Conservation (phyloP, 2,329 filamentous ascomycete genomes). For the Blastomyces gilchristii region DNA sequence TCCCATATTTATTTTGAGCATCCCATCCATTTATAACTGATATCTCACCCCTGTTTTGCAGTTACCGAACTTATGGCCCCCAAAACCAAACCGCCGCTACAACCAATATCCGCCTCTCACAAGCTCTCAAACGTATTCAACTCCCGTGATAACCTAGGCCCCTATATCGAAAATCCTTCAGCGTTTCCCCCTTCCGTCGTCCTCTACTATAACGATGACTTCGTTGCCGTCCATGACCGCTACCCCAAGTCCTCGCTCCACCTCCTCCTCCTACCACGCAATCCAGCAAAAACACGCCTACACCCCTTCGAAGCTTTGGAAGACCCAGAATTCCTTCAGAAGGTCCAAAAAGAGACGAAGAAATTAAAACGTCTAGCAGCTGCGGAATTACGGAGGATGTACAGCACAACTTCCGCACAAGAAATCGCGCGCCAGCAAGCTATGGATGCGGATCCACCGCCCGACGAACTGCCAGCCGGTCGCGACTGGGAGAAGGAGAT, state of each 20-base stretch:
- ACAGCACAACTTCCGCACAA: conserved; percentile 51
- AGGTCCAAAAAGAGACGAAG: conserved; percentile 51
- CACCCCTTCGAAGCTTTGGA: conserved; percentile 73
- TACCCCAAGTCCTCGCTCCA: conserved; percentile 83
- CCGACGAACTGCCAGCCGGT: conserved; percentile 53
- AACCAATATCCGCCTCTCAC: conserved; percentile 1
- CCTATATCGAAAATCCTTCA: conserved; percentile 56
- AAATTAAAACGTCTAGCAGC: conserved; percentile 58
- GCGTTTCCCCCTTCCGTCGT: conserved; percentile 50
- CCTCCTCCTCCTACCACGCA: conserved; percentile 75
- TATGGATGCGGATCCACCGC: conserved; percentile 45
- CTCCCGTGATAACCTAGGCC: conserved; percentile 51
- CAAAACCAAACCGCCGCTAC: conserved; percentile 13
- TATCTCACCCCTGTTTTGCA: conserved; percentile 10
- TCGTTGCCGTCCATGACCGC: conserved; percentile 68
- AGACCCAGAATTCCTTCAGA: conserved; percentile 56
- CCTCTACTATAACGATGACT: conserved; percentile 56
- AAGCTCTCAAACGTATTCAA: conserved; percentile 28
- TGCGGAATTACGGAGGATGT: conserved; percentile 60
- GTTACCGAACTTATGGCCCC: conserved; percentile 13
- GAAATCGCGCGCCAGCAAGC: conserved; percentile 57
- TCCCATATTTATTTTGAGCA: background rate
- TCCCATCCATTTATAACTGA: background rate
- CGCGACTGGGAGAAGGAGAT: conserved; percentile 71
- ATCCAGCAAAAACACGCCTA: conserved; percentile 46